phyloP scores from a whole-genome alignment of 495 filamentous ascomycete genomes.

The Annulohypoxylon maeteangense region DNA sequence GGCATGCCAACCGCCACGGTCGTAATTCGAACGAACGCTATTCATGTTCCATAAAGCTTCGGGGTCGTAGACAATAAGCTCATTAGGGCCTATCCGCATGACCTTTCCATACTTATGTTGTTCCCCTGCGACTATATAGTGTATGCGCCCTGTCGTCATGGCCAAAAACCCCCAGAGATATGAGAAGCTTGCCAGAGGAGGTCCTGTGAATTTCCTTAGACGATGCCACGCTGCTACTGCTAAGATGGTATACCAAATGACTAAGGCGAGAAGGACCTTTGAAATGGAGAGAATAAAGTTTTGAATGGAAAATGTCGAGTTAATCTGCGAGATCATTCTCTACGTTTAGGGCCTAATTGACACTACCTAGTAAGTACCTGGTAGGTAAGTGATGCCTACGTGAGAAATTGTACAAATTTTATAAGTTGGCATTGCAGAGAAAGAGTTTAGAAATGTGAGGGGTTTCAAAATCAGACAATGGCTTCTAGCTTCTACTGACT shows the following conservation, averaged over 20 bases:
- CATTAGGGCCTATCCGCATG: constrained; percentile 63
- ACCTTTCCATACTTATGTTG: constrained; percentile 60
- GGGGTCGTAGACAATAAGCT: constrained; percentile 56
- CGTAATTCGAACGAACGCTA: constrained; percentile 48
- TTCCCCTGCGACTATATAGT: constrained; percentile 28
- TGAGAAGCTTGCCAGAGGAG: constrained; percentile 64
- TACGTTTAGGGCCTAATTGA: background rate
- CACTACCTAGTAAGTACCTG: too few relatives aligned
- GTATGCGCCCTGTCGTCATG: constrained; percentile 27
- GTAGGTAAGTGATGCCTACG: too few relatives aligned
- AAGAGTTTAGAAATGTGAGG: too few relatives aligned
- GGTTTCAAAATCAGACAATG: too few relatives aligned
- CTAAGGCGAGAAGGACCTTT: background rate
- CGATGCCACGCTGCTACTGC: constrained; percentile 35
- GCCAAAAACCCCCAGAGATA: constrained; percentile 58
- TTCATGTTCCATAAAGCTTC: constrained; percentile 50
- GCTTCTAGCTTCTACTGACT: too few relatives aligned
- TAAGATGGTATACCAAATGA: constrained; percentile 25
- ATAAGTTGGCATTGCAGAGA: too few relatives aligned
- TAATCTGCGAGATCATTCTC: constrained; percentile 1
- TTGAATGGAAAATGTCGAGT: background rate
- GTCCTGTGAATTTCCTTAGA: constrained; percentile 63
- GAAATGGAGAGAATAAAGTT: background rate
- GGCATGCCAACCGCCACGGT: constrained; percentile 49
- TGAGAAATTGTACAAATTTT: too few relatives aligned